Conservation (phyloP, 805 yeast genomes). For the Ogataea haglerorum region DNA sequence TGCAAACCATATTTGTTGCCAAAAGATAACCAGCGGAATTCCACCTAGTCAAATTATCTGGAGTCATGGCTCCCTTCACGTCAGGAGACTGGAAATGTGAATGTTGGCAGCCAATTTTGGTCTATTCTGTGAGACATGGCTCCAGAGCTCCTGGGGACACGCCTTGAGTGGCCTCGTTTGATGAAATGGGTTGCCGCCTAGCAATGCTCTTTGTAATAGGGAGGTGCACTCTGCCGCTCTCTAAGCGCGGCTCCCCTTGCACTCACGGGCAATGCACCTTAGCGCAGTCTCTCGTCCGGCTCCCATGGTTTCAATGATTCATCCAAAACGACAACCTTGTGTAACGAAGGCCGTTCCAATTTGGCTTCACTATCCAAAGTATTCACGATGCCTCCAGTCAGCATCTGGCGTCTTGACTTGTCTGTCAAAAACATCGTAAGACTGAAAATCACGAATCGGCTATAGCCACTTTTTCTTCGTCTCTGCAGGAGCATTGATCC, state of each 20-base stretch:
- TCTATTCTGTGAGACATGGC: slow-evolving; percentile 16
- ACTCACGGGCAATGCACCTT: slow-evolving; percentile 11
- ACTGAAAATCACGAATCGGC: slow-evolving; percentile 47
- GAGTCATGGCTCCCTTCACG: slow-evolving; percentile 7
- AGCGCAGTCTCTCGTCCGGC: slow-evolving; percentile 3
- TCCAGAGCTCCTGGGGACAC: slow-evolving; percentile 1
- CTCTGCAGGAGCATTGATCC: slow-evolving; percentile 33
- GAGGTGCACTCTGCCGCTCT: background rate
- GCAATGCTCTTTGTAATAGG: background rate
- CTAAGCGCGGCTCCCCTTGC: slow-evolving; percentile 12
- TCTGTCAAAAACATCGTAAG: slow-evolving; percentile 42
- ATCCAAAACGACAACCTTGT: slow-evolving; percentile 10
- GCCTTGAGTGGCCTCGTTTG: background rate
- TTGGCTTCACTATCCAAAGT: slow-evolving; percentile 12
- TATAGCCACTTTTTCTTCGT: slow-evolving; percentile 50
- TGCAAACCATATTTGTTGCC: slow-evolving; percentile 11
- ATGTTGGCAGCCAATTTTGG: slow-evolving; percentile 24
- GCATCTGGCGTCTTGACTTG: slow-evolving; percentile 23
- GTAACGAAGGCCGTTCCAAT: background rate
- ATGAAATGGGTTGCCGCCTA: too few relatives aligned
- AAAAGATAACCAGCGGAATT: slow-evolving; percentile 17
- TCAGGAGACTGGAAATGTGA: slow-evolving; percentile 14
- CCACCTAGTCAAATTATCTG: background rate
- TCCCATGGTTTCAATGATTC: slow-evolving; percentile 8
- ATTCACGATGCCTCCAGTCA: slow-evolving; percentile 22